Conservation (phyloP, 352 stramenopile genomes). For the Phytophthora aleatoria region DNA sequence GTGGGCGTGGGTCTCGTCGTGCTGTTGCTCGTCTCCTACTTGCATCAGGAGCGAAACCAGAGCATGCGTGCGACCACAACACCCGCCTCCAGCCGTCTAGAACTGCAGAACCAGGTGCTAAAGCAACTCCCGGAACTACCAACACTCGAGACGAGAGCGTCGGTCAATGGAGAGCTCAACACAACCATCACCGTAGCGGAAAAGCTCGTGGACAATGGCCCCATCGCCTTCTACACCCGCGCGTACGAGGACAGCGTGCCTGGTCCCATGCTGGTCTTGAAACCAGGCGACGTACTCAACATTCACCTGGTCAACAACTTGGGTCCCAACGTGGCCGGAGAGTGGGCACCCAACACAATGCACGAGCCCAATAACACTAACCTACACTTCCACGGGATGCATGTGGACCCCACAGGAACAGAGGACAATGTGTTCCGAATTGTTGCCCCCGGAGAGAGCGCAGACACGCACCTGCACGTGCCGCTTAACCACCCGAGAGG, state of each 20-base stretch:
- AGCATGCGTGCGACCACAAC: conserved; percentile 2
- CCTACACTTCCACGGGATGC: conserved; percentile 83
- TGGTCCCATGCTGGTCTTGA: conserved; percentile 61
- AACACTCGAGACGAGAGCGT: conserved; percentile 41
- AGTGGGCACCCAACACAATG: conserved; percentile 61
- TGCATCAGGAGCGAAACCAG: conserved; percentile 18
- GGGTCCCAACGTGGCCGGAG: conserved; percentile 38
- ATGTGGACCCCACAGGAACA: conserved; percentile 80
- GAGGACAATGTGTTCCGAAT: conserved; percentile 80
- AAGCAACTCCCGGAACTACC: conserved; percentile 43
- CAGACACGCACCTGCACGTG: conserved; percentile 59
- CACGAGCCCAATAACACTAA: conserved; percentile 82
- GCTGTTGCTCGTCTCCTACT: conserved; percentile 28
- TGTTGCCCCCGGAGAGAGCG: conserved; percentile 51
- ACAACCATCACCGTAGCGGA: conserved; percentile 56
- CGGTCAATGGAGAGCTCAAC: conserved; percentile 62
- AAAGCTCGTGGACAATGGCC: conserved; percentile 50
- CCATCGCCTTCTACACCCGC: conserved; percentile 76
- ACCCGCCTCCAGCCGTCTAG: not conserved
- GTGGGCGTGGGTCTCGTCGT: conserved; percentile 18
- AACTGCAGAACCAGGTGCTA: conserved; percentile 32
- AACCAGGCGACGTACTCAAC: conserved; percentile 65
- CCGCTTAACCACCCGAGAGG: conserved; percentile 68
- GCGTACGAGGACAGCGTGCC: conserved; percentile 65
- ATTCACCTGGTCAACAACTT: conserved; percentile 69